Evolutionary conservation across 2,329 filamentous ascomycete species (phyloP).

Genomic region (Apiospora hydei): DNA sequence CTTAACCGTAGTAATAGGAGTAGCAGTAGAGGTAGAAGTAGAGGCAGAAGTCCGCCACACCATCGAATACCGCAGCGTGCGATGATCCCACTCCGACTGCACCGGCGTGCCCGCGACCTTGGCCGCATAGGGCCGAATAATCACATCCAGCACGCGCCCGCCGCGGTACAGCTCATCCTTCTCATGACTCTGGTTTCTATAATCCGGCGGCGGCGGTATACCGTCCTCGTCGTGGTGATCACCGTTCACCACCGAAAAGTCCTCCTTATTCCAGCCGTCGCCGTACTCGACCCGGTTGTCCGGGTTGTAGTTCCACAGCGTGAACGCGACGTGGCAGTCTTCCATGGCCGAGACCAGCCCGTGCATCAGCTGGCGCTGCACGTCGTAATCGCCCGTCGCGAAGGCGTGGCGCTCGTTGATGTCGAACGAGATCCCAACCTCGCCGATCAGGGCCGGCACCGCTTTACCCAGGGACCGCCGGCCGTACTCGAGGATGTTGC

Average conservation of each 20-base stretch:
- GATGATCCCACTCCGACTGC: constrained; percentile 45
- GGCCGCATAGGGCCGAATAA: constrained; percentile 50
- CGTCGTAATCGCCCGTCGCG: constrained; percentile 47
- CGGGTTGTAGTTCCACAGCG: constrained; percentile 51
- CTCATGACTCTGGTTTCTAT: constrained; percentile 43
- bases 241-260: constrained; percentile 50
- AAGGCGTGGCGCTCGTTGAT: constrained; percentile 47
- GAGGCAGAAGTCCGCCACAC: constrained; percentile 36
- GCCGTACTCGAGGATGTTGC: constrained; percentile 45
- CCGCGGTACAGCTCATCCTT: constrained; percentile 48
- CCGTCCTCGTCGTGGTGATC: constrained; percentile 39
- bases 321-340: constrained; percentile 46
- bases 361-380: constrained; percentile 48
- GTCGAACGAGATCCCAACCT: constrained; percentile 50
- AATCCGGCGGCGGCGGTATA: constrained; percentile 38
- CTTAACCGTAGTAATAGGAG: background rate
- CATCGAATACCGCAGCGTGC: constrained; percentile 45
- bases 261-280: constrained; percentile 53
- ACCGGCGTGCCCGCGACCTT: constrained; percentile 48
- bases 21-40: background rate
- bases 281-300: constrained; percentile 48
- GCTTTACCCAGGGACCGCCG: constrained; percentile 40
- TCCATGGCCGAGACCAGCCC: constrained; percentile 51
- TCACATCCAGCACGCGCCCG: constrained; percentile 47
- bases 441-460: constrained; percentile 48